Conservation (phyloP, 2,329 filamentous ascomycete species). For the Arthroderma sp. region DNA sequence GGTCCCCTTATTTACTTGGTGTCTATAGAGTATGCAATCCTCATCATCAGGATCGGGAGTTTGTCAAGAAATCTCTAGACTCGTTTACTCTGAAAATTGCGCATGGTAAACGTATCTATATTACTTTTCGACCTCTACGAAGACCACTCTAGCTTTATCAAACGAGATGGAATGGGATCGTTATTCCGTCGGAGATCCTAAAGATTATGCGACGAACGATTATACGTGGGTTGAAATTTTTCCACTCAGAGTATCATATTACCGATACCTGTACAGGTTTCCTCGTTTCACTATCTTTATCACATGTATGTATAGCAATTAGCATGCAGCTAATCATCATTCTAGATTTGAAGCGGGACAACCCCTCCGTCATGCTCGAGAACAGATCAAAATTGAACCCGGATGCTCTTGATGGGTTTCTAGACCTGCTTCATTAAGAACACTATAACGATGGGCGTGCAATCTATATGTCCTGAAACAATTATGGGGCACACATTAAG, state of each 20-base stretch:
- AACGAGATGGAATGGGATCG: slow-evolving; percentile 17
- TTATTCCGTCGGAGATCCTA: slow-evolving; percentile 23
- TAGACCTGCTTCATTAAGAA: neutral
- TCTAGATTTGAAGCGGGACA: slow-evolving; percentile 33
- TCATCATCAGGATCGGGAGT: slow-evolving; percentile 21
- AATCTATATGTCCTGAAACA: slow-evolving; percentile 25
- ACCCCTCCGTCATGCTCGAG: slow-evolving; percentile 28
- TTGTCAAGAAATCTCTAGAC: slow-evolving; percentile 24
- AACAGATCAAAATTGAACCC: slow-evolving; percentile 19
- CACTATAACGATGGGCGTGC: slow-evolving; percentile 15
- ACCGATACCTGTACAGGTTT: slow-evolving; percentile 35
- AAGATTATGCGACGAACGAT: slow-evolving; percentile 27
- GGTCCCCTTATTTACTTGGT: too few relatives aligned
- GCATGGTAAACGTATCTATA: slow-evolving; percentile 20
- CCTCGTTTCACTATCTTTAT: too few relatives aligned
- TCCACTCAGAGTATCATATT: slow-evolving; percentile 33
- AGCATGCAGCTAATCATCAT: neutral
- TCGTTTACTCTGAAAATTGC: slow-evolving; percentile 20
- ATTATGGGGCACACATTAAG: slow-evolving; percentile 14
- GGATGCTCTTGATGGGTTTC: slow-evolving; percentile 15
- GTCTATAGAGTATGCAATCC: too few relatives aligned
- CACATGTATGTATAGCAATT: slow-evolving; percentile 4
- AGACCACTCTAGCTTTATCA: slow-evolving; percentile 26
- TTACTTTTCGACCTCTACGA: slow-evolving; percentile 28
- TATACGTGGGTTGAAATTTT: slow-evolving; percentile 32